Evolutionary conservation across 176 grass and related monocot species (phyloP).

Genomic region (Pontederia paniculata): DNA sequence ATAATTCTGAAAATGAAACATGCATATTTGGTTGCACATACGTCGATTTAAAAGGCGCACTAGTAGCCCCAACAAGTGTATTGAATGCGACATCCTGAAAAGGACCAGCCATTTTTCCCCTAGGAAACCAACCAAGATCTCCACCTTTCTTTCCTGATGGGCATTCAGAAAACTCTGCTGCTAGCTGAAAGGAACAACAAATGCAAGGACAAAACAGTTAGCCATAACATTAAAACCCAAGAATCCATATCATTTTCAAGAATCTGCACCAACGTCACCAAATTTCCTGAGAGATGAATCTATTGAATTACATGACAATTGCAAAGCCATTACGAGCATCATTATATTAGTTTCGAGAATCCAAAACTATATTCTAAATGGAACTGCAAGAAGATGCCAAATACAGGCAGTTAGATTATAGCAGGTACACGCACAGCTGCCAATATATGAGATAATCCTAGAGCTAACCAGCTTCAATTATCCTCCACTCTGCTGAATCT

Average conservation of each 20-base stretch:
- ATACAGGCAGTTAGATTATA: no score
- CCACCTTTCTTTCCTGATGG: slow-evolving; percentile 97
- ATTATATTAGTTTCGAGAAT: no score
- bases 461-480: no score
- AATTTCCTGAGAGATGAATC: background rate
- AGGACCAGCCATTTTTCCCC: slow-evolving; percentile 95
- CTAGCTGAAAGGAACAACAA: slow-evolving; percentile 28
- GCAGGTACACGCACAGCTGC: no score
- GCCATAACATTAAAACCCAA: background rate
- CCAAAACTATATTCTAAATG: no score
- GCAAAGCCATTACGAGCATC: no score
- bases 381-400: no score
- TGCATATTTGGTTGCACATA: slow-evolving; percentile 22
- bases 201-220: background rate
- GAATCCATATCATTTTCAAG: background rate
- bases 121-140: slow-evolving; percentile 94
- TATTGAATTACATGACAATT: background rate
- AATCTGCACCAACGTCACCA: no score
- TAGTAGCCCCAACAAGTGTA: slow-evolving; percentile 67
- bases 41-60: slow-evolving; percentile 91
- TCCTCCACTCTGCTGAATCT: no score
- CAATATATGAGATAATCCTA: no score
- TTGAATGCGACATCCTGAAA: slow-evolving; percentile 93
- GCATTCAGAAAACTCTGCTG: slow-evolving; percentile 81
- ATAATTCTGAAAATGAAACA: background rate